Base-by-base conservation (phyloP, 2,329 filamentous ascomycete genomes). In the Gyromitra esculenta region DNA sequence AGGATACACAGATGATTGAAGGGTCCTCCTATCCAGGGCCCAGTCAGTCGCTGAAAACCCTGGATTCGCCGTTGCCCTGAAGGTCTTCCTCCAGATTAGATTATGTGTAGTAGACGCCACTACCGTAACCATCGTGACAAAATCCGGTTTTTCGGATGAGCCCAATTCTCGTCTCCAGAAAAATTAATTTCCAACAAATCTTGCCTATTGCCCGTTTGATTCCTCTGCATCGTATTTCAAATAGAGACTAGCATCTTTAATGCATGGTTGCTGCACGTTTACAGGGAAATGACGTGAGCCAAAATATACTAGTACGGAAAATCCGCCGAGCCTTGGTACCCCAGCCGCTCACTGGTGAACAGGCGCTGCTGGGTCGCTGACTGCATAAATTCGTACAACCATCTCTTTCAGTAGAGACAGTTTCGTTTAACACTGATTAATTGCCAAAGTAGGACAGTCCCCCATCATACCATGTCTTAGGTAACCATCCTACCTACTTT, bases 281-380 rank as follows among this genome's bases (percentile, higher is more conserved):
- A 64, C 59, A 59, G 13, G 7, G 11, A 31, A 66, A 73, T 73
- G 70, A 73, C 70, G 70, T 66, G 62, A 73, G 62, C 70, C 52
- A 18, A 66, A 57, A 52, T 7, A 57, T 35, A 59, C 25, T 45
- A 13, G 18, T 39, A 15, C 48, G 13, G 54, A 48, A 59, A 35
- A 54, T 39, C 37, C 60, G 15, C 18, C 3, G 15, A 35, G 45
- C 45, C 8, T 15, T 37, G 45, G 62, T 13, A 57, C 25, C 39
- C 50, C 65, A 41, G 43, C 13, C 50, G 60, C 3, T 52, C 4
- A 31, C 25, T 31, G 25, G 25, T 31, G 25, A 31, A 31, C 25
- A 31, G 25, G 25, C 2, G 2, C 25, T 5, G 43, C 25, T 13
- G n/a, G 18, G 31, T 31, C 56, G 56, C 56, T 60, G 31, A 60